Base-by-base conservation (phyloP, 306 rosid species). In the Cicer pinnatifidum region DNA sequence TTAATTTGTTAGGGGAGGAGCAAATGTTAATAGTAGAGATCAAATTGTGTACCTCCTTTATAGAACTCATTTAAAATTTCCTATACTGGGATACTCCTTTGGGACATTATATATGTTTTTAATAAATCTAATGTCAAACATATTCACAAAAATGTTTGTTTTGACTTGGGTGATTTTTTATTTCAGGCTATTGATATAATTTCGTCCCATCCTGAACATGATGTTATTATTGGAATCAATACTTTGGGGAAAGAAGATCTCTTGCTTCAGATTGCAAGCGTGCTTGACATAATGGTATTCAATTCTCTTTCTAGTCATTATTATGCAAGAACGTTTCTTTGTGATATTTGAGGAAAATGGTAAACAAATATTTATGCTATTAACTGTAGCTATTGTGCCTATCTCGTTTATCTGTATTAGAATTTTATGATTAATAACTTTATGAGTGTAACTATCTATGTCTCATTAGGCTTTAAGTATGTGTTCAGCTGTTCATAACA, bases 161-260 rank as follows among this genome's bases (percentile, higher is more conserved):
- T 58, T 67, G 20, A 39, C 12, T 67, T n/a, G 47, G 0, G 65
- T 71, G 57, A 63, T 72, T 20, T 66, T 43, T 76, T 65, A 39
- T 83, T 82, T 57, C 88, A 88, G 92, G 73, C 85, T 67, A 80
- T 88, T 64, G 84, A 85, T 84, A 78, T 90, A 47, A 84, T 90
- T 72, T 72, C 67, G 35, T 83, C 93, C 45, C 88, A 88, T 86
- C 96, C 93, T 46, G 85, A 85, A 15, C 89, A 90, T 69, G 96
- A 86, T 38, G 56, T 90, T 63, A 75, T 90, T 75, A 90, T 90
- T 64, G 92, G 86, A 70, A 83, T 90, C 41, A 88, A 88, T 80
- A 56, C 85, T 71, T 48, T 88, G 66, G 96, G 96, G 12, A 90
- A 90, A 75, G 96, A 90, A 76, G 89, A 90, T 76, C 93, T 88